Conservation (phyloP, 257 asterid species). For the Hygrophila difformis region DNA sequence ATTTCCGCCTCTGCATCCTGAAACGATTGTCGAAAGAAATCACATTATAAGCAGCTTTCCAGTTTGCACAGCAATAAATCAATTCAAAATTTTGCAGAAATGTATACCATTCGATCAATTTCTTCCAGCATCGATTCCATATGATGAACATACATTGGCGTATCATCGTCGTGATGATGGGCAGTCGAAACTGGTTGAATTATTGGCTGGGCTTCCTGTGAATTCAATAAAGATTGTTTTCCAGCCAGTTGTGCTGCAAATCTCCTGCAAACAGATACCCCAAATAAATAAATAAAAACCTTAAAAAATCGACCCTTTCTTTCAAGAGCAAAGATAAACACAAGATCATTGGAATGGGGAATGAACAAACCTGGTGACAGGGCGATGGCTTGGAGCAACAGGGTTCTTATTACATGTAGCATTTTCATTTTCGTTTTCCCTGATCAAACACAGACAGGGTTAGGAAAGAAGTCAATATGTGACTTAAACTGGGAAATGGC, state of each 20-base stretch:
- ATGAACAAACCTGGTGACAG: too few species aligned
- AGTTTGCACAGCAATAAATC: background rate
- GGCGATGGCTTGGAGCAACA: too few species aligned
- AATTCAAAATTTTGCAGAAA: constrained; percentile 2
- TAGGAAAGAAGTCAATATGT: background rate
- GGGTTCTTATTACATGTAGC: too few species aligned
- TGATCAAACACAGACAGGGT: too few species aligned
- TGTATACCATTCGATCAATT: constrained; percentile 65
- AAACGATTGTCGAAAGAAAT: too few species aligned
- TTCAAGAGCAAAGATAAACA: background rate
- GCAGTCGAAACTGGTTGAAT: constrained; percentile 14
- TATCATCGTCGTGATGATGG: constrained; percentile 21
- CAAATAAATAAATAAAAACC: too few species aligned
- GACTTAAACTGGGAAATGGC: background rate
- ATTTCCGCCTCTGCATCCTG: constrained; percentile 42
- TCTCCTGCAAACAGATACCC: constrained; percentile 19
- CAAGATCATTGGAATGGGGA: background rate
- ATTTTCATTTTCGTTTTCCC: too few species aligned
- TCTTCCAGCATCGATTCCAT: constrained; percentile 80
- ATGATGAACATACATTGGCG: constrained; percentile 68
- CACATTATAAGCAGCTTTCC: too few species aligned
- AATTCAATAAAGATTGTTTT: constrained; percentile 18
- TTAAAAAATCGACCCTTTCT: too few species aligned
- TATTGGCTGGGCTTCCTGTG: constrained; percentile 28
- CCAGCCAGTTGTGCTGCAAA: constrained; percentile 44